phyloP scores from a whole-genome alignment of 768 basidiomycete species.

The Tulasnella sp. region DNA sequence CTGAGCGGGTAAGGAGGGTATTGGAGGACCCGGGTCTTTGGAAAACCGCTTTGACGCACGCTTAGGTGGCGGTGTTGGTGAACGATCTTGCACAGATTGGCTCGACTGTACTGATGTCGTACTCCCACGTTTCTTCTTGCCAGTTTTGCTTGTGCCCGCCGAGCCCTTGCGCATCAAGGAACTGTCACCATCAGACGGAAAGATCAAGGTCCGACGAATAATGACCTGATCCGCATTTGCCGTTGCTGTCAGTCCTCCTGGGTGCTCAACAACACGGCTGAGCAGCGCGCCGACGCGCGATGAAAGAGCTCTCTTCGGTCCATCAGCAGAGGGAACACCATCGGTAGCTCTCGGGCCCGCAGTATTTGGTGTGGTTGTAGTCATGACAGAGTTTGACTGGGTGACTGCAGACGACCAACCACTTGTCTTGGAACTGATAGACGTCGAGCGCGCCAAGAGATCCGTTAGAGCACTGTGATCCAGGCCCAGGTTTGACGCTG shows the following conservation, averaged over 20 bases:
- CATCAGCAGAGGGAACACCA: background rate
- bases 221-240: constrained; percentile 24
- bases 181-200: constrained; percentile 55
- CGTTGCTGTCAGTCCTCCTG: background rate
- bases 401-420: constrained; percentile 41
- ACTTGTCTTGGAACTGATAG: constrained; percentile 1
- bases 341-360: background rate
- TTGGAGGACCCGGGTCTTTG: constrained; percentile 17
- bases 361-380: background rate
- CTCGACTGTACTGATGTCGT: constrained; percentile 45
- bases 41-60: constrained; percentile 22
- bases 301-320: constrained; percentile 1
- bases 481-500: constrained; percentile 63
- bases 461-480: constrained; percentile 63
- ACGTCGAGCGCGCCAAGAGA: constrained; percentile 55
- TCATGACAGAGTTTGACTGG: constrained; percentile 26
- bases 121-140: constrained; percentile 46
- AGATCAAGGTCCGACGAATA: constrained; percentile 70
- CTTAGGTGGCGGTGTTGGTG: constrained; percentile 73
- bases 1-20: constrained; percentile 10
- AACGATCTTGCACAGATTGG: constrained; percentile 71
- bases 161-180: constrained; percentile 38
- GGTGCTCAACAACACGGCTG: constrained; percentile 1
- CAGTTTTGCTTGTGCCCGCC: constrained; percentile 36
- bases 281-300: background rate